Evolutionary conservation across 345 rosid genomes (phyloP).

Genomic region (Salix udensis): DNA sequence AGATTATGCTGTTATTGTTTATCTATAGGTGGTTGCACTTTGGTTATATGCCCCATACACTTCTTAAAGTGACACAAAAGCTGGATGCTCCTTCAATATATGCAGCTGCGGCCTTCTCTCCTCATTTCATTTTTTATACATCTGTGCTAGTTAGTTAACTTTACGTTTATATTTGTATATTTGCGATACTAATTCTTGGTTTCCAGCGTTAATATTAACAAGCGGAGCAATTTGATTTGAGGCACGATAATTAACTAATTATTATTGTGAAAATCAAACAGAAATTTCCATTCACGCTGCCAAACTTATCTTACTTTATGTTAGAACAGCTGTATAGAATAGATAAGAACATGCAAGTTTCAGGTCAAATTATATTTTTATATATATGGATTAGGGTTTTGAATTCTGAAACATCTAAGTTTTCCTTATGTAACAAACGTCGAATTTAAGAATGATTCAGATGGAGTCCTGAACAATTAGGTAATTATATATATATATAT

Average conservation of each 20-base stretch:
- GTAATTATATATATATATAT: background rate
- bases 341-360: background rate
- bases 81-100: background rate
- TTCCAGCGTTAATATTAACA: background rate
- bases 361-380: background rate
- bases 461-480: background rate
- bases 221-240: background rate
- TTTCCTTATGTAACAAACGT: background rate
- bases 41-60: background rate
- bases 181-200: background rate
- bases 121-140: background rate
- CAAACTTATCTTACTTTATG: background rate
- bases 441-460: background rate
- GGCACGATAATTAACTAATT: background rate
- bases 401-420: background rate
- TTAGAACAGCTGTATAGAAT: background rate
- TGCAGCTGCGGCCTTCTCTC: background rate
- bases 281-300: background rate
- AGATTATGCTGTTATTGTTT: constrained; percentile 9
- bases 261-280: background rate
- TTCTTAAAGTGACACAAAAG: background rate
- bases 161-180: background rate
- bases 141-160: background rate
- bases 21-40: constrained; percentile 5
- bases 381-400: background rate